Evolutionary conservation across 1,139 yeast species (phyloP).

Genomic region (Geotrichum fermentans): DNA sequence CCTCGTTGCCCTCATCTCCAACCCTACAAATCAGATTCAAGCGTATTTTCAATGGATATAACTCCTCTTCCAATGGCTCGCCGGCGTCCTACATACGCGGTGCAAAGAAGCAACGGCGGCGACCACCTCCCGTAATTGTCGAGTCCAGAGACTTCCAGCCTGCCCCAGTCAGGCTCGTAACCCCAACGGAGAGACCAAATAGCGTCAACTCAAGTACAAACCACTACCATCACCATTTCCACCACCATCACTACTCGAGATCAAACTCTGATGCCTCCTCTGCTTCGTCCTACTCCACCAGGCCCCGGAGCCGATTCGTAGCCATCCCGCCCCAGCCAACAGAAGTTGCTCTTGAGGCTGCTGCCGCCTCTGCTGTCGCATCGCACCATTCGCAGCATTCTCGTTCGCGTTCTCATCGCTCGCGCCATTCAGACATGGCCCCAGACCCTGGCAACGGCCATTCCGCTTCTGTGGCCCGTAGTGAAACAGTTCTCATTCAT

Average conservation of each 20-base stretch:
- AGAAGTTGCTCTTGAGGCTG: constrained; percentile 8
- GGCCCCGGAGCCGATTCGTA: neutral
- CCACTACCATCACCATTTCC: constrained; percentile 11
- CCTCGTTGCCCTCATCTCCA: constrained; percentile 1
- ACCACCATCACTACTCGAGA: constrained; percentile 8
- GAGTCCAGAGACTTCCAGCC: neutral
- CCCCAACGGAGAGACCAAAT: neutral
- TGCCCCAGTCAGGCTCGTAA: neutral
- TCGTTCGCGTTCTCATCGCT: neutral
- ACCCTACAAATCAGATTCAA: constrained; percentile 5
- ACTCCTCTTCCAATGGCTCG: neutral
- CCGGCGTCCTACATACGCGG: too few relatives aligned
- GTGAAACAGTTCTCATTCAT: neutral
- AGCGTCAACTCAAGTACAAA: neutral
- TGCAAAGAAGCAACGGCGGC: too few relatives aligned
- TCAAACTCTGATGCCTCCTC: constrained; percentile 7
- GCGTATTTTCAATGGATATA: neutral
- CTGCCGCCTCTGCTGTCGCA: constrained; percentile 1
- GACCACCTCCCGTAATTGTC: neutral
- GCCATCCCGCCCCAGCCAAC: constrained; percentile 3
- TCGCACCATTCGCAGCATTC: neutral
- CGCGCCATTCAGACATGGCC: neutral
- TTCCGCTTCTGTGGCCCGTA: too few relatives aligned
- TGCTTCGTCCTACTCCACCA: constrained; percentile 13
- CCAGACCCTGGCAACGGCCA: too few relatives aligned